Evolutionary conservation across 2,329 filamentous ascomycete genomes (phyloP).

Genomic region (Fusarium agapanthi): DNA sequence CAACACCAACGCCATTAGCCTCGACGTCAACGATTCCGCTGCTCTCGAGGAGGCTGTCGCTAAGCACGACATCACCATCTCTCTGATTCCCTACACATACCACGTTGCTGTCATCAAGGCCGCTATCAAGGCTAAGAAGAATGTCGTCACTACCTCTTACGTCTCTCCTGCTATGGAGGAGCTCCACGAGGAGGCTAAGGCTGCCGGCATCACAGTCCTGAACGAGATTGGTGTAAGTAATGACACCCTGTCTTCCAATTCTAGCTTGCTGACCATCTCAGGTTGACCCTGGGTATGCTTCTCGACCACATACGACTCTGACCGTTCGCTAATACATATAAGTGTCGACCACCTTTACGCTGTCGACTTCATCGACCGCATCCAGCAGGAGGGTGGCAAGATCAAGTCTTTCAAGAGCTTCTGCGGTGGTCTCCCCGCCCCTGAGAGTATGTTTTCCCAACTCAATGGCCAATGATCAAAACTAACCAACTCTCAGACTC

Average conservation of each 20-base stretch:
- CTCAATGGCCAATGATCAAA: not conserved
- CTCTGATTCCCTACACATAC: slow-evolving; percentile 90
- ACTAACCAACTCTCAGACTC: slow-evolving; percentile 57
- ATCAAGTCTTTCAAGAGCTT: slow-evolving; percentile 83
- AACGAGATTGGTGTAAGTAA: slow-evolving; percentile 84
- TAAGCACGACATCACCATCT: slow-evolving; percentile 82
- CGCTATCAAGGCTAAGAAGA: slow-evolving; percentile 91
- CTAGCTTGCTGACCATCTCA: not conserved
- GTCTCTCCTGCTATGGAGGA: slow-evolving; percentile 92
- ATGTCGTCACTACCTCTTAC: slow-evolving; percentile 95
- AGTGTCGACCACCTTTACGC: slow-evolving; percentile 66
- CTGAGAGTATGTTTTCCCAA: slow-evolving; percentile 55
- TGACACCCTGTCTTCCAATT: not conserved
- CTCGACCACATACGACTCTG: not conserved
- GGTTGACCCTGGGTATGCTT: slow-evolving; percentile 38
- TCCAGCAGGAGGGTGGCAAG: slow-evolving; percentile 89
- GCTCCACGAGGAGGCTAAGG: slow-evolving; percentile 83
- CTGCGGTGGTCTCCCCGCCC: slow-evolving; percentile 78
- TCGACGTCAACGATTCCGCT: slow-evolving; percentile 80
- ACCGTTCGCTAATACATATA: not conserved
- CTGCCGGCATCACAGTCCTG: slow-evolving; percentile 94
- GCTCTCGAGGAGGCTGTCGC: slow-evolving; percentile 84
- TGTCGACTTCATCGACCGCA: slow-evolving; percentile 85
- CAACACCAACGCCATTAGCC: slow-evolving; percentile 78
- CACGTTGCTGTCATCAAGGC: slow-evolving; percentile 91